Percentiles rank a stretch among this genome's conserved stretches.
Conservation (phyloP, 2,329 filamentous ascomycete species). For the Xylaria arbuscula region DNA sequence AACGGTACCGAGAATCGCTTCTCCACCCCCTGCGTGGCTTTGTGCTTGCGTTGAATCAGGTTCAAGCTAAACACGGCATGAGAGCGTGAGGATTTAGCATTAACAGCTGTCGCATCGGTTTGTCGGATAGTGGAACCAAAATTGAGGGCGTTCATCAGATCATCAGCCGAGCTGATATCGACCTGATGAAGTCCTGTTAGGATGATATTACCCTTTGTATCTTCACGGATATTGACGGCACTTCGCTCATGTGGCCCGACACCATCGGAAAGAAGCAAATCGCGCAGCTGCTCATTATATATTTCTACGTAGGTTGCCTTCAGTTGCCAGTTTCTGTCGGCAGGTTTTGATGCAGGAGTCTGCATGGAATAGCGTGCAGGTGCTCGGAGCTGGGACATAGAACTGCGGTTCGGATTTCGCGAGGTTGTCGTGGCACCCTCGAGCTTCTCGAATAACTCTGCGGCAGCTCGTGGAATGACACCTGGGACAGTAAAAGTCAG, state of each 20-base stretch:
- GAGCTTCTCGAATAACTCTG: slow-evolving; percentile 87
- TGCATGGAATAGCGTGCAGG: slow-evolving; percentile 81
- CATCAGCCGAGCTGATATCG: slow-evolving; percentile 89
- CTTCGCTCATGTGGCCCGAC: slow-evolving; percentile 76
- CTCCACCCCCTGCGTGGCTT: slow-evolving; percentile 69
- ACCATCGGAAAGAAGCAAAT: slow-evolving; percentile 84
- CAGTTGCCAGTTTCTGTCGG: slow-evolving; percentile 86
- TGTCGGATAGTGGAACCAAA: slow-evolving; percentile 95
- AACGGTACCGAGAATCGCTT: slow-evolving; percentile 89
- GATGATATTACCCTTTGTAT: slow-evolving; percentile 92
- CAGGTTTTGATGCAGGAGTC: slow-evolving; percentile 54
- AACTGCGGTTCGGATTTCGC: slow-evolving; percentile 66
- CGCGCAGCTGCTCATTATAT: slow-evolving; percentile 95
- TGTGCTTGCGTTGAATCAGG: slow-evolving; percentile 83
- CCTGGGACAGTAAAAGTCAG: slow-evolving; percentile 63
- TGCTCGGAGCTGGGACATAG: slow-evolving; percentile 81
- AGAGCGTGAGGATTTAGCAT: slow-evolving; percentile 96
- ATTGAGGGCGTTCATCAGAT: slow-evolving; percentile 87
- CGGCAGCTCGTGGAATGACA: slow-evolving; percentile 93
- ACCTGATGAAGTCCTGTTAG: slow-evolving; percentile 90
- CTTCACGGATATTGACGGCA: slow-evolving; percentile 91
- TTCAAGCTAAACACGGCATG: slow-evolving; percentile 98
- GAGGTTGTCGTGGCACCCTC: slow-evolving; percentile 59
- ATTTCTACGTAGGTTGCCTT: slow-evolving; percentile 97
- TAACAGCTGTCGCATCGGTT: slow-evolving; percentile 96